These are phyloP conservation scores for Clonostachys rhizophaga DNA, from an alignment of 2,329 filamentous ascomycete species.

Conservation along the genomic window DNA sequence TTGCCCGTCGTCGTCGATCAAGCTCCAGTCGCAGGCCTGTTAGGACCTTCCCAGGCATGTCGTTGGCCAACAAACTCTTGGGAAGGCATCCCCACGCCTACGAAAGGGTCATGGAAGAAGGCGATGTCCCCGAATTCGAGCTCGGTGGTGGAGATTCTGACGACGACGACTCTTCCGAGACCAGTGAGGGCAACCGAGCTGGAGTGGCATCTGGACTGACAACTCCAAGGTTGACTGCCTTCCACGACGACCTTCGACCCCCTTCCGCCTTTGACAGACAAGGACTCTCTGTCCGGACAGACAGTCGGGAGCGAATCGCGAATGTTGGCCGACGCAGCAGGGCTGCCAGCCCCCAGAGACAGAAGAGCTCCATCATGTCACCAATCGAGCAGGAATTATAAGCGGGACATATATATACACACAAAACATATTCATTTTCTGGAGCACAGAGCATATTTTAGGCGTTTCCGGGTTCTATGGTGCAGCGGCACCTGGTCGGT, in stretches of 20 bases:
- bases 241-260: slow-evolving; percentile 35
- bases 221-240: slow-evolving; percentile 57
- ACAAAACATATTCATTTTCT: not conserved
- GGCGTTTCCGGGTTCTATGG: not conserved
- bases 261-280: slow-evolving; percentile 54
- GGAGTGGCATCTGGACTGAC: slow-evolving; percentile 63
- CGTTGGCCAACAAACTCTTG: slow-evolving; percentile 62
- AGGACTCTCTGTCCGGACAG: slow-evolving; percentile 75
- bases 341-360: slow-evolving; percentile 50
- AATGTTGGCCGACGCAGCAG: slow-evolving; percentile 50
- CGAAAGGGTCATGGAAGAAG: slow-evolving; percentile 83
- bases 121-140: slow-evolving; percentile 71
- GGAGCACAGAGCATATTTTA: not conserved
- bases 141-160: slow-evolving; percentile 63
- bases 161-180: slow-evolving; percentile 60
- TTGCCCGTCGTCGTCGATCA: slow-evolving; percentile 18
- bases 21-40: slow-evolving; percentile 26
- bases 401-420: not conserved
- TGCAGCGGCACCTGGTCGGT: not conserved
- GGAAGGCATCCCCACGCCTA: slow-evolving; percentile 56
- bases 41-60: slow-evolving; percentile 40
- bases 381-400: slow-evolving; percentile 37
- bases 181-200: slow-evolving; percentile 48
- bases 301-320: slow-evolving; percentile 76
- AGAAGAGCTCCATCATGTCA: slow-evolving; percentile 53